Evolutionary conservation across 2,329 filamentous ascomycete species (phyloP), one percentile per base, ranked within the genome.

Genomic region (Cercospora brassicicola): DNA sequence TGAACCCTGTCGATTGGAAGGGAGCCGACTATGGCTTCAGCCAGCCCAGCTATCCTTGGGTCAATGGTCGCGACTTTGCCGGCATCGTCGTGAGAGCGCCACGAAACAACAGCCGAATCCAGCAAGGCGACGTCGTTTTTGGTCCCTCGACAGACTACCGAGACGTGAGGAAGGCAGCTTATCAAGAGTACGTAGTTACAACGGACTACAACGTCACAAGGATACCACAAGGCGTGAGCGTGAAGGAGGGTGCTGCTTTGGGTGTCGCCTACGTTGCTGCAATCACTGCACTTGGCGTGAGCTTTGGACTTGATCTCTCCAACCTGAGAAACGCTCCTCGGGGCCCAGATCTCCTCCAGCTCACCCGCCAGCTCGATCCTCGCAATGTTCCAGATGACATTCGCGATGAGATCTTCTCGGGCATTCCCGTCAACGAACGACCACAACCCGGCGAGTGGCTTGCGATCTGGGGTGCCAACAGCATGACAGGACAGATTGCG

Each of bases 1-100:
- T 93, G 42, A 93, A 93, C 73, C 91, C 91, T 0, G 90, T 93
- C 65, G 91, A 92, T 76, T 91, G 88, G 88, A 91, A 91, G 81
- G 74, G 30, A 36, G 90, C 89, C 10, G 90, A 90, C 73, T 92
- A 86, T 75, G 89, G 88, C 69, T 92, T 91, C 75, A 89, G 87
- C 33, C 87, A 92, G 59, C 90, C 90, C 0, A 81, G 82, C 9
- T 82, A 91, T 10, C 90, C 90, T 2, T 91, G 88, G 78, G 85
- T 92, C 30, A 88, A 89, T 30, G 90, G 90, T 0, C 84, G 90
- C 39, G 91, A 93, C 73, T 81, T 91, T n/a, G 86, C 88, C 2
- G 91, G 91, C 10, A 83, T 84, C 11, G 85, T 93, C 4, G 84
- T 90, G 6, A 81, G 83, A 70, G 79, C 78, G 62, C 80, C 76